A percentile compares a stretch with the other conserved stretches of the same genome.
Conservation (phyloP, 2,329 filamentous ascomycete genomes). For the Monosporascus sp. region DNA sequence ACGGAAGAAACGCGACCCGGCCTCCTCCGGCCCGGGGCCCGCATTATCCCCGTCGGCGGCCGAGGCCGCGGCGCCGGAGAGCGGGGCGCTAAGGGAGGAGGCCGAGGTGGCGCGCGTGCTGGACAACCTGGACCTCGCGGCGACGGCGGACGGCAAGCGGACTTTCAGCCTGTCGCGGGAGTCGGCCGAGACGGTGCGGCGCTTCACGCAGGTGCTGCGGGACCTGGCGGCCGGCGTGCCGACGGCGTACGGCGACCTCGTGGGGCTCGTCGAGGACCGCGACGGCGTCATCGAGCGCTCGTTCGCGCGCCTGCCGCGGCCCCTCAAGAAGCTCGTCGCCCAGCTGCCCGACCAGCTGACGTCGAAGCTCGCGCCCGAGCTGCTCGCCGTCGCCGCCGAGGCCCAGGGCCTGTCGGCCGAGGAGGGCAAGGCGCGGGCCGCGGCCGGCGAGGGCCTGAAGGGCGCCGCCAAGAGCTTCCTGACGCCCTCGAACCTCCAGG, state of each 20-base stretch:
- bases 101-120: slow-evolving; percentile 74
- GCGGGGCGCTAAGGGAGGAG: slow-evolving; percentile 49
- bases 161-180: slow-evolving; percentile 81
- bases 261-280: slow-evolving; percentile 52
- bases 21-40: slow-evolving; percentile 29
- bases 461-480: slow-evolving; percentile 62
- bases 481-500: slow-evolving; percentile 67
- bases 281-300: slow-evolving; percentile 54
- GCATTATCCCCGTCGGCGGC: slow-evolving; percentile 29
- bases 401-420: slow-evolving; percentile 57
- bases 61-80: slow-evolving; percentile 33
- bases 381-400: slow-evolving; percentile 74
- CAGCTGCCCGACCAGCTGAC: slow-evolving; percentile 79
- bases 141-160: slow-evolving; percentile 67
- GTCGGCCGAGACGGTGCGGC: slow-evolving; percentile 72
- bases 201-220: slow-evolving; percentile 86
- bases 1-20: slow-evolving; percentile 17
- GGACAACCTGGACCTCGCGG: slow-evolving; percentile 75
- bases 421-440: slow-evolving; percentile 42
- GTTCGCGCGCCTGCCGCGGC: slow-evolving; percentile 66
- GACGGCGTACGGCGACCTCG: slow-evolving; percentile 89
- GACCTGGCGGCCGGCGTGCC: slow-evolving; percentile 90
- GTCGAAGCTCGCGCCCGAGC: slow-evolving; percentile 68
- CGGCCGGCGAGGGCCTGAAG: slow-evolving; percentile 37
- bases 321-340: slow-evolving; percentile 81